Percentiles rank a stretch among this genome's conserved stretches.
Evolutionary conservation across 495 filamentous ascomycete species (phyloP).

Genomic region (Melanomma pulvis-pyrius): DNA sequence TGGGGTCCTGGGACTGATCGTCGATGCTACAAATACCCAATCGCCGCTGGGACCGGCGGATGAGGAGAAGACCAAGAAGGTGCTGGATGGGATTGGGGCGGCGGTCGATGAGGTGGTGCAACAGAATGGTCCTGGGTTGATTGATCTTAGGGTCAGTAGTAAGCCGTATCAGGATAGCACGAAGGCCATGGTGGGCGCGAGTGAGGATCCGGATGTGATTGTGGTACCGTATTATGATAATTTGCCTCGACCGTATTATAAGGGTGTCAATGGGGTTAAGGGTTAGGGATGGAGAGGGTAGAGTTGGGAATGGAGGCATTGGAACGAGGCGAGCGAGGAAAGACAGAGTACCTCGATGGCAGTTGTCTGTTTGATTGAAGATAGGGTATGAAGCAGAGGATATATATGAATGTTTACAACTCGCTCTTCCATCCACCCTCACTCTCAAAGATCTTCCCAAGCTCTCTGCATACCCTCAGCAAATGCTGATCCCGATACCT

Average conservation of each 20-base stretch:
- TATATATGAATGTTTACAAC: conserved; percentile 1
- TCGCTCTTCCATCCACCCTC: conserved; percentile 49
- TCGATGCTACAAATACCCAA: conserved; percentile 20
- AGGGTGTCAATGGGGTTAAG: conserved; percentile 1
- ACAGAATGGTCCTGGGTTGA: conserved; percentile 23
- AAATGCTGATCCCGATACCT: conserved; percentile 53
- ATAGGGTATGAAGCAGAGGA: not conserved
- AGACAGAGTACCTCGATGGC: too few species aligned
- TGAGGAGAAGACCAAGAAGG: conserved; percentile 9
- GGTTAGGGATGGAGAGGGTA: not conserved
- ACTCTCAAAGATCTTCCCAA: conserved; percentile 49
- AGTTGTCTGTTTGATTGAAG: too few species aligned
- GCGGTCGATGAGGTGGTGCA: conserved; percentile 32
- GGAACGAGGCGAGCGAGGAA: not conserved
- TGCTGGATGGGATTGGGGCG: not conserved
- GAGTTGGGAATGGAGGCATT: not conserved
- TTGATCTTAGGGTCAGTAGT: conserved; percentile 30
- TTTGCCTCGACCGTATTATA: conserved; percentile 36
- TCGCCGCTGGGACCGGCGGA: conserved; percentile 5
- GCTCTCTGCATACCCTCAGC: conserved; percentile 47
- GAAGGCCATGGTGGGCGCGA: conserved; percentile 36
- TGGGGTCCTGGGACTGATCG: conserved; percentile 4
- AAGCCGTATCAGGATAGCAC: conserved; percentile 24
- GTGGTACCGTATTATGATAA: conserved; percentile 44
- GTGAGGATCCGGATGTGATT: conserved; percentile 38